Conservation (phyloP, 495 filamentous ascomycete genomes). For the Physcia stellaris region DNA sequence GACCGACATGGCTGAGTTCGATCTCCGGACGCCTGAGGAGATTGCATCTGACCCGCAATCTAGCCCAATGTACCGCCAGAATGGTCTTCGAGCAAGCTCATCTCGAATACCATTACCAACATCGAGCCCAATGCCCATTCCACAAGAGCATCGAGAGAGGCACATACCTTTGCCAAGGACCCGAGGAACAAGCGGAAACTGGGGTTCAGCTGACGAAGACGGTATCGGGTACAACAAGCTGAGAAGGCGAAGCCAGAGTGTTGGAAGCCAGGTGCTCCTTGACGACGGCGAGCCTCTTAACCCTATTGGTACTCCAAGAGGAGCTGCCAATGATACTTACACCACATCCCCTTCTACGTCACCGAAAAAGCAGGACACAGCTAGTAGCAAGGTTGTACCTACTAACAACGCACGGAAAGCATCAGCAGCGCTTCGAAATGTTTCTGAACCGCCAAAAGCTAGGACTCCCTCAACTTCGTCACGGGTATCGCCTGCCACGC, state of each 20-base stretch:
- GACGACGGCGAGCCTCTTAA: conserved; percentile 32
- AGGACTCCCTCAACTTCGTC: conserved; percentile 47
- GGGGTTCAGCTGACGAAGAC: conserved; percentile 47
- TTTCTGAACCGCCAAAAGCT: conserved; percentile 59
- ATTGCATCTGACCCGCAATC: conserved; percentile 48
- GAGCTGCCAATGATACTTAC: neutral
- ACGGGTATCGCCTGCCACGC: conserved; percentile 33
- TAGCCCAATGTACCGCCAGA: conserved; percentile 28
- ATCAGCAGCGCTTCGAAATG: neutral
- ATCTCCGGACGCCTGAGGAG: conserved; percentile 70
- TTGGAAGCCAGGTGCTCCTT: conserved; percentile 41
- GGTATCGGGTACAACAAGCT: conserved; percentile 41
- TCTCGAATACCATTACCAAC: conserved; percentile 81
- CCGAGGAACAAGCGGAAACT: conserved; percentile 32
- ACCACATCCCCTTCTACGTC: neutral
- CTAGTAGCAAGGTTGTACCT: neutral
- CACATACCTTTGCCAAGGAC: conserved; percentile 54
- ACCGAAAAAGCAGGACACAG: neutral
- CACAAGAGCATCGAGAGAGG: conserved; percentile 53
- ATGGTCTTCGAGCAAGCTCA: conserved; percentile 31
- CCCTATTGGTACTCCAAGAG: conserved; percentile 14
- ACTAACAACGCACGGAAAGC: neutral
- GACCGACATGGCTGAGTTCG: conserved; percentile 39
- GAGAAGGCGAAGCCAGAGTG: conserved; percentile 60
- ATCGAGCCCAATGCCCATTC: conserved; percentile 61